phyloP scores from a whole-genome alignment of 345 rosid species.

The Eucalyptus leucophloia region DNA sequence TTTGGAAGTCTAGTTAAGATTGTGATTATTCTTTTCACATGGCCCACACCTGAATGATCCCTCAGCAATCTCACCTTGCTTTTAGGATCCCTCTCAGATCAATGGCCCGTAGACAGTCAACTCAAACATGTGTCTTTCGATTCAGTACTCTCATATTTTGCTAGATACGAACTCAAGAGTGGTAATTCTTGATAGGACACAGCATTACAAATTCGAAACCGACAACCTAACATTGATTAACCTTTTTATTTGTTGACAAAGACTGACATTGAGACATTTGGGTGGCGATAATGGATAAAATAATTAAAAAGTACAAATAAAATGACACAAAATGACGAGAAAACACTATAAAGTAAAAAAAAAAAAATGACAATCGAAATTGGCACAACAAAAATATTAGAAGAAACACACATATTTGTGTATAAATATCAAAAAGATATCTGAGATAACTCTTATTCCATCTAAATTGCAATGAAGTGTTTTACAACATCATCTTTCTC shows the following conservation, averaged over 20 bases:
- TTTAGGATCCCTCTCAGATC: not conserved
- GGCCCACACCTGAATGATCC: not conserved
- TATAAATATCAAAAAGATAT: not conserved
- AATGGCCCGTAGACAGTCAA: not conserved
- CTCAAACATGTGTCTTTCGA: not conserved
- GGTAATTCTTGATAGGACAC: not conserved
- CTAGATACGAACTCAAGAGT: not conserved
- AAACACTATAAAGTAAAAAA: not conserved
- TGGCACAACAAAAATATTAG: not conserved
- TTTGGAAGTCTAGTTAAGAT: not conserved
- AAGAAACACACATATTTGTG: not conserved
- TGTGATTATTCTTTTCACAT: not conserved
- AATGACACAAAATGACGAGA: not conserved
- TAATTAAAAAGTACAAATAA: not conserved
- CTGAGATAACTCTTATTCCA: not conserved
- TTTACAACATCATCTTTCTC: not conserved
- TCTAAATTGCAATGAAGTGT: not conserved
- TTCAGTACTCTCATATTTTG: not conserved
- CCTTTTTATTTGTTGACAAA: not conserved
- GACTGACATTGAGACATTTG: not conserved
- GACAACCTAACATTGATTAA: not conserved
- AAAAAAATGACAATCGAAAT: not conserved
- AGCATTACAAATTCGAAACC: too few relatives aligned
- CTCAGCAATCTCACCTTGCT: not conserved
- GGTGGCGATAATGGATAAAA: not conserved